A percentile compares a stretch with the other conserved stretches of the same genome.
Conservation (phyloP, 768 basidiomycete genomes). For the Naganishia kalamii region DNA sequence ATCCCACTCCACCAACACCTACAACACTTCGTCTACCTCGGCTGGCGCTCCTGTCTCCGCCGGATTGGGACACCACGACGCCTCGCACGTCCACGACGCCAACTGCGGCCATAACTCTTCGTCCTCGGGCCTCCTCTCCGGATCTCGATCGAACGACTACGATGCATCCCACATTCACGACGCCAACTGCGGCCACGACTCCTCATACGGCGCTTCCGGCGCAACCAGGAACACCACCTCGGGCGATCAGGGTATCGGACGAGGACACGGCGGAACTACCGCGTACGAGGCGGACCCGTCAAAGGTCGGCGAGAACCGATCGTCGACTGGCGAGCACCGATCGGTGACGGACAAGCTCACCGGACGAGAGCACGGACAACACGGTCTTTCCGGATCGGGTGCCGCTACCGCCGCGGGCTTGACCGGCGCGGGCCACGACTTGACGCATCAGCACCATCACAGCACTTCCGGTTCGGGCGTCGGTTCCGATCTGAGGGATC, state of each 20-base stretch:
- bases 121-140: neutral
- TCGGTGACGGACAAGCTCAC: neutral
- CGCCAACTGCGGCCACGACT: neutral
- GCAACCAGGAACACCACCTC: conserved; percentile 17
- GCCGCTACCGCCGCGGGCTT: conserved; percentile 4
- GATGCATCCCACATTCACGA: conserved; percentile 14
- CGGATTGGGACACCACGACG: neutral
- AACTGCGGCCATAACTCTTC: neutral
- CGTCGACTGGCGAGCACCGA: neutral
- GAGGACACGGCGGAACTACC: conserved; percentile 18
- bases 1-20: conserved; percentile 1
- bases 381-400: neutral
- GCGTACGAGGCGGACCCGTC: conserved; percentile 15
- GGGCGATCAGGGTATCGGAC: conserved; percentile 17
- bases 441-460: neutral
- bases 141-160: neutral
- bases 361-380: neutral
- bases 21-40: neutral
- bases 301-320: conserved; percentile 15
- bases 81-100: conserved; percentile 13
- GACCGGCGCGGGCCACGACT: neutral
- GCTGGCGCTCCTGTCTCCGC: conserved; percentile 4
- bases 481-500: neutral
- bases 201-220: neutral
- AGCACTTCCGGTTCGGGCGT: neutral